Base-by-base conservation (phyloP, 2,329 filamentous ascomycete species). In the Nemania sp. region DNA sequence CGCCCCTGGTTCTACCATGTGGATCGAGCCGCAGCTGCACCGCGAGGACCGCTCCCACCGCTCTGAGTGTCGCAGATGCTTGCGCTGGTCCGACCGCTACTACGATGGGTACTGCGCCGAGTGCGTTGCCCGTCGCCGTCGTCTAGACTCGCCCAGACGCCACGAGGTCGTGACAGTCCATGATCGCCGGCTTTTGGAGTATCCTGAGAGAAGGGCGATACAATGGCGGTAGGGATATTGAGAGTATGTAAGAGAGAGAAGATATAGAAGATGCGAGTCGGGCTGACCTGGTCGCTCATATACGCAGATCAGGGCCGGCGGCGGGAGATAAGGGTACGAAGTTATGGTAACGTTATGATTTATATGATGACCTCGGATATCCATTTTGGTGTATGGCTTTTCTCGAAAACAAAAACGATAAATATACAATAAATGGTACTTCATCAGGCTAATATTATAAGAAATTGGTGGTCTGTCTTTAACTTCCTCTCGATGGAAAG, bases 21-120 rank as follows among this genome's bases (percentile, higher is more conserved):
- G 65, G 35, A 50, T 57, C 32, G 42, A 64, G 29, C 9, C 18
- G 39, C 32, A 64, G 29, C 9, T 18, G 39, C 32, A n/a, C 5
- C 53, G 21, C 12, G 29, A 35, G 12, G 29, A 32, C 18, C 29
- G n/a, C 6, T 37, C 32, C 18, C 34, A 45, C 25, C 32, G 18
- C 18, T 17, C 17, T 2, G 54, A 43, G 13, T 64, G 58, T 5
- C 68, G 62, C 15, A 60, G 65, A 29, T 70, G 68, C 48, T 60
- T 17, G 50, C 35, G 57, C 25, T 54, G 51, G 2, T 59, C 61
- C 9, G 54, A 61, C 2, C 47, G 59, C 7, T 65, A 56, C 54
- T 64, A 51, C n/a, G 55, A 50, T 18, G 63, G 56, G 9, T 70
- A 71, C 49, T 71, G 69, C 42, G 62, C 60, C 34, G 61, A 67